Conservation (phyloP, 495 filamentous ascomycete species). For the Cenococcum geophilum region DNA sequence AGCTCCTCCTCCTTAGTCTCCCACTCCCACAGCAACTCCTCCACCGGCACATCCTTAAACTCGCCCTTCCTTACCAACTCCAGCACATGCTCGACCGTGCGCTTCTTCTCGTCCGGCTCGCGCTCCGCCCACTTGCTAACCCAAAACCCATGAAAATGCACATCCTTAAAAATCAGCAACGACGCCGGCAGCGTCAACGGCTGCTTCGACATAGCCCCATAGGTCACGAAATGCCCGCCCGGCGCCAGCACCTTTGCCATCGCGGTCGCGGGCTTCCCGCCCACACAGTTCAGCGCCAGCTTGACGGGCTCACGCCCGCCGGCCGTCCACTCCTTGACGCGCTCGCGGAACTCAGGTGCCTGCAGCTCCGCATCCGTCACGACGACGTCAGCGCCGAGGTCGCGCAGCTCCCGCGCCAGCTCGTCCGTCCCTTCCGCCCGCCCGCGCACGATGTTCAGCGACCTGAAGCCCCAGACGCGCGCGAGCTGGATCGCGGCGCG, state of each 20-base stretch:
- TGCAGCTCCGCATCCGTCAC: conserved; percentile 77
- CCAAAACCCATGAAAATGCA: conserved; percentile 90
- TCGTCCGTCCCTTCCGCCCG: conserved; percentile 57
- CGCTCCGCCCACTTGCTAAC: conserved; percentile 80
- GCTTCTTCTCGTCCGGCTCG: conserved; percentile 65
- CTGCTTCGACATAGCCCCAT: conserved; percentile 89
- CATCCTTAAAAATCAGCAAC: conserved; percentile 82
- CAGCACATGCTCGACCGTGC: conserved; percentile 75
- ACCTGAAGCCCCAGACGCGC: conserved; percentile 74
- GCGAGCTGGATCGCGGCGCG: conserved; percentile 82
- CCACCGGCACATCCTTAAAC: conserved; percentile 75
- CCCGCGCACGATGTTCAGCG: conserved; percentile 76
- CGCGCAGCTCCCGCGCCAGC: conserved; percentile 63
- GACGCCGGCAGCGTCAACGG: conserved; percentile 71
- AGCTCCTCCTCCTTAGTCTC: conserved; percentile 57
- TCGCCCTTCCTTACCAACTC: conserved; percentile 63
- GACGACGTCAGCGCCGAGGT: conserved; percentile 69
- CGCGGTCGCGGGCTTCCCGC: conserved; percentile 71
- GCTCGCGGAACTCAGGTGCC: conserved; percentile 53
- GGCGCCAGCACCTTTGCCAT: conserved; percentile 61
- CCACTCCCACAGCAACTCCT: conserved; percentile 73
- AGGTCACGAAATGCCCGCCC: conserved; percentile 76
- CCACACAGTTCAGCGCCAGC: conserved; percentile 88
- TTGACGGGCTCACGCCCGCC: conserved; percentile 61
- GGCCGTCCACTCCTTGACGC: conserved; percentile 62